Conservation (phyloP, 495 filamentous ascomycete genomes). For the Evernia prunastri region DNA sequence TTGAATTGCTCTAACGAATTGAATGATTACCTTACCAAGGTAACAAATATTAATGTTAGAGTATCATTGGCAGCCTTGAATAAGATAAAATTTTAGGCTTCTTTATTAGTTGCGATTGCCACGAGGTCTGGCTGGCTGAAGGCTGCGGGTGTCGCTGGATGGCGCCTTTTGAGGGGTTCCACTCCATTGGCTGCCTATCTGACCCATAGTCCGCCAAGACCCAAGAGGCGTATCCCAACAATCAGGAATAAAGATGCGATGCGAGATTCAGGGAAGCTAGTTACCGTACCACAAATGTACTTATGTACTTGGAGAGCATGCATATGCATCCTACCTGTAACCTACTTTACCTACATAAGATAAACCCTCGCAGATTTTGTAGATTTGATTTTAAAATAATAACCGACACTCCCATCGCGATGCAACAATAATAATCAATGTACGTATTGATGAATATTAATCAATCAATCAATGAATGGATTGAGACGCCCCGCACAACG, state of each 20-base stretch:
- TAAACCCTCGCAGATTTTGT: not conserved
- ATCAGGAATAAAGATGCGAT: not conserved
- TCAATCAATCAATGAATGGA: too few relatives aligned
- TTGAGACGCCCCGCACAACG: not conserved
- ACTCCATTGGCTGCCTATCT: constrained; percentile 1
- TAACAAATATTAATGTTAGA: too few relatives aligned
- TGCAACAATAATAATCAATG: too few relatives aligned
- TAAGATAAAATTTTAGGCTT: constrained; percentile 1
- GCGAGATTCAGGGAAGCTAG: not conserved
- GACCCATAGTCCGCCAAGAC: not conserved
- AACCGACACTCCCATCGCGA: too few relatives aligned
- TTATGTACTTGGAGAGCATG: too few relatives aligned
- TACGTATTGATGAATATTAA: too few relatives aligned
- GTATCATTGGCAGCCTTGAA: not conserved
- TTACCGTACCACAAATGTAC: too few relatives aligned
- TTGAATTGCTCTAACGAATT: too few relatives aligned
- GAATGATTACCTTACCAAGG: too few relatives aligned
- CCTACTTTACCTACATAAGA: too few relatives aligned
- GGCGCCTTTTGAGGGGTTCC: not conserved
- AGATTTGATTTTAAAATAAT: not conserved
- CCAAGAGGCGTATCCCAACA: constrained; percentile 1
- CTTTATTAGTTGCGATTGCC: constrained; percentile 5
- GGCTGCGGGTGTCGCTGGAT: constrained; percentile 2
- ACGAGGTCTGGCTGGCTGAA: constrained; percentile 7
- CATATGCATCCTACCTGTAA: too few relatives aligned